Percentiles rank a stretch among this genome's conserved stretches.
Conservation (phyloP, 2,329 filamentous ascomycete genomes). For the Phialophora chinensis region DNA sequence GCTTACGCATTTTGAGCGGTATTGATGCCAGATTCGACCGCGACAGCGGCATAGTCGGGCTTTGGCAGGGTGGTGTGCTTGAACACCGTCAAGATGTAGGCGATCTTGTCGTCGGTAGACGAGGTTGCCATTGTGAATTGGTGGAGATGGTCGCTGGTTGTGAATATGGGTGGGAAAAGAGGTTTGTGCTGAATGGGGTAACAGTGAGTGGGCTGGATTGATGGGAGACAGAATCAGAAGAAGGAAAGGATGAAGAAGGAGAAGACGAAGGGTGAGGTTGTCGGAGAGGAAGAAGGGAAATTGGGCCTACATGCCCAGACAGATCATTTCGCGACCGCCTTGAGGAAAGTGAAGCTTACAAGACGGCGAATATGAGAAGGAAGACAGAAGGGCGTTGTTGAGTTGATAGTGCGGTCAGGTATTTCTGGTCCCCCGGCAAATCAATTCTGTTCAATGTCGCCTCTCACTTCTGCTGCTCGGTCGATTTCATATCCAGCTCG, state of each 20-base stretch:
- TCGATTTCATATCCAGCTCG: neutral
- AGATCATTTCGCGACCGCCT: neutral
- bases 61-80: neutral
- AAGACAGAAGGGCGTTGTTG: neutral
- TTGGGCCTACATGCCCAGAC: neutral
- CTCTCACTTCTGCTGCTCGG: neutral
- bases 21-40: conserved; percentile 1
- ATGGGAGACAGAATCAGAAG: neutral
- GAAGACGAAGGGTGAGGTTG: neutral
- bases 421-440: neutral
- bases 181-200: neutral
- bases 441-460: neutral
- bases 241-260: neutral
- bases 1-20: conserved; percentile 2
- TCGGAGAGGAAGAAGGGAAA: neutral
- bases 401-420: neutral
- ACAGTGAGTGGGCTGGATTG: neutral
- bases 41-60: neutral
- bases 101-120: conserved; percentile 2
- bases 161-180: neutral
- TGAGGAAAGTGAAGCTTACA: neutral
- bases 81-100: neutral
- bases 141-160: neutral
- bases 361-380: neutral
- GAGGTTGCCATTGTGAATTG: neutral